Evolutionary conservation across 352 stramenopile species (phyloP).

Genomic region (Blastocystis sp.): DNA sequence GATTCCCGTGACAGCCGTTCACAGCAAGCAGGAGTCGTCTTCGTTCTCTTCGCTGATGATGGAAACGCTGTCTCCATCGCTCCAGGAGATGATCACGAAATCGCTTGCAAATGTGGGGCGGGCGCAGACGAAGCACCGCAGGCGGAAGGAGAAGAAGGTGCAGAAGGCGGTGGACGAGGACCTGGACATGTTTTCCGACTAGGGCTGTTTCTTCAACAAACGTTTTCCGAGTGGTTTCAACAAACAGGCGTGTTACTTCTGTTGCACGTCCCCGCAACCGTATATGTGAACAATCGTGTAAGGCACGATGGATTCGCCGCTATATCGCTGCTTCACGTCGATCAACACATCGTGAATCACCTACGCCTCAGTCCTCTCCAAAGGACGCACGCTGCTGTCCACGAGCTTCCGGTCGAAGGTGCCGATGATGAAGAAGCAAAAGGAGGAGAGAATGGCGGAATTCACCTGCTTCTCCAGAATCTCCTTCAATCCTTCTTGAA

Average conservation of each 20-base stretch:
- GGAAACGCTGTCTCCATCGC: neutral
- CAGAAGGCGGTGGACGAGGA: conserved; percentile 45
- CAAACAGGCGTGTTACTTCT: neutral
- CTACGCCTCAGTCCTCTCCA: neutral
- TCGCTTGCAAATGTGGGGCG: conserved; percentile 10
- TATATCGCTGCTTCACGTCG: conserved; percentile 24
- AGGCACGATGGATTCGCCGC: neutral
- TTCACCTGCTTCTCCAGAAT: neutral
- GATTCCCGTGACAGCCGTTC: conserved; percentile 31
- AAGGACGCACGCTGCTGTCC: neutral
- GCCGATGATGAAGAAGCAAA: conserved; percentile 24
- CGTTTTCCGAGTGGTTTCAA: neutral
- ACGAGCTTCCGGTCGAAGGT: neutral
- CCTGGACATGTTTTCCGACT: conserved; percentile 55
- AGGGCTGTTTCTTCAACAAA: conserved; percentile 18
- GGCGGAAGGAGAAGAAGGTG: conserved; percentile 28
- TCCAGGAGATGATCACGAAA: conserved; percentile 1
- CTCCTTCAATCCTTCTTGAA: conserved; percentile 3
- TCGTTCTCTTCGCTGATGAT: neutral
- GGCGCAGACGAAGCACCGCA: neutral
- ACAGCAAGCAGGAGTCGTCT: conserved; percentile 34
- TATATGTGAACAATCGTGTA: conserved; percentile 15
- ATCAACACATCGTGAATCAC: conserved; percentile 43
- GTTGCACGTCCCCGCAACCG: conserved; percentile 7
- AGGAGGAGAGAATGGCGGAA: neutral